Base-by-base conservation (phyloP, 2,329 filamentous ascomycete species). In the Calonectria pteridis region DNA sequence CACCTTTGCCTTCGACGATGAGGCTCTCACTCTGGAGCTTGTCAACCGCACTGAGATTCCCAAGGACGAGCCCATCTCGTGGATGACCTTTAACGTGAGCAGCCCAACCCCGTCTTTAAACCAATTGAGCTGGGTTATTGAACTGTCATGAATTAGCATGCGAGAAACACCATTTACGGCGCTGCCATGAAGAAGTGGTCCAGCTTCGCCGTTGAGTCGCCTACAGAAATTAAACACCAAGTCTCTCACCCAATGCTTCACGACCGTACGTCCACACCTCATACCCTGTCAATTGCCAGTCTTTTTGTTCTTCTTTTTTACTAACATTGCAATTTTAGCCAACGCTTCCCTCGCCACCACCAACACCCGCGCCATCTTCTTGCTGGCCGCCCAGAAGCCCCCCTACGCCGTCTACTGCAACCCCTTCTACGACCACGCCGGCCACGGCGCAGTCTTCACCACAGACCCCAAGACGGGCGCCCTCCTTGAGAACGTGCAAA, bases 121-220 rank as follows among this genome's bases (percentile, higher is more conserved):
- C 11, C 7, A 33, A n/a, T 62, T 53, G 28, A 28, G 68, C 69
- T 14, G 7, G 73, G 23, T 26, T 13, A 23, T 23, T 64, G 29
- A 68, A 29, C 28, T 37, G n/a, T 37, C 29, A 3, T 6, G n/a
- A 7, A 71, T 67, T 81, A 96, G 93, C 94, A 97, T 85, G 87
- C 90, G 75, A 94, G 93, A 81, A 96, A 95, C 85, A 93, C 94
- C 83, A 93, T 98, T 74, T 98, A 98, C 84, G 95, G 95, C 80
- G 93, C 95, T 4, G 94, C 94, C 74, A 97, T 97, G 94, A 98
- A 98, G 89, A 96, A 95, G 84, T 98, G 95, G 94, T 93, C 93
- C 64, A 95, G 93, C 83, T 96, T 94, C 84, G 88, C 92, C 58
- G 93, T 97, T 80, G 91, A 93, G 79, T 93, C 91, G 78, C 94